These are phyloP conservation scores for Bauhinia variegata DNA, from an alignment of 306 rosid species.

Conservation along the genomic window DNA sequence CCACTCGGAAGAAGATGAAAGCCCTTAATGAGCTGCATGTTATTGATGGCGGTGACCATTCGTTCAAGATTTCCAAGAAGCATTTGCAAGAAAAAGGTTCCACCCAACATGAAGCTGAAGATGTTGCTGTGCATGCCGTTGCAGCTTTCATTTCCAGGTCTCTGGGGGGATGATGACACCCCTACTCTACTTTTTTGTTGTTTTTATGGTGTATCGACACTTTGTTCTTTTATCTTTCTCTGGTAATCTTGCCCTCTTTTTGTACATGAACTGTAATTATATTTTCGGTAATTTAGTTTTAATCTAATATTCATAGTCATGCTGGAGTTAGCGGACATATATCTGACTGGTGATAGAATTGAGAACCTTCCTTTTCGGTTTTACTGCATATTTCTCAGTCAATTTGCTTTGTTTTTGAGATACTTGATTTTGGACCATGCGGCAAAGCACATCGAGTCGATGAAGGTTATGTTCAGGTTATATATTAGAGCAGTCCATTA, in stretches of 20 bases:
- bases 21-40: slow-evolving; percentile 63
- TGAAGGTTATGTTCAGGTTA: background rate
- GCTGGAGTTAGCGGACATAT: background rate
- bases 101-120: slow-evolving; percentile 72
- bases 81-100: slow-evolving; percentile 66
- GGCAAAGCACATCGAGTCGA: background rate
- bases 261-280: slow-evolving; percentile 18
- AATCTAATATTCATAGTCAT: background rate
- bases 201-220: slow-evolving; percentile 14
- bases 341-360: slow-evolving; percentile 1
- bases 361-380: slow-evolving; percentile 30
- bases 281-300: slow-evolving; percentile 7
- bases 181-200: background rate
- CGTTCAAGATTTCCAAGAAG: slow-evolving; percentile 88
- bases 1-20: slow-evolving; percentile 70
- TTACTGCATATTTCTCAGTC: slow-evolving; percentile 13
- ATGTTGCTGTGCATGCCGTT: slow-evolving; percentile 59
- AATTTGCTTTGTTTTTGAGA: too few species aligned
- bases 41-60: slow-evolving; percentile 89
- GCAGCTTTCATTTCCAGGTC: slow-evolving; percentile 57
- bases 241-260: slow-evolving; percentile 14
- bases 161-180: slow-evolving; percentile 43
- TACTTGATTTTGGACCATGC: background rate
- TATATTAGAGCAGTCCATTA: background rate
- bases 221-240: slow-evolving; percentile 9